These are phyloP conservation scores for Tylopilus sp. DNA, from an alignment of 1,284 basidiomycete genomes.

Conservation along the genomic window DNA sequence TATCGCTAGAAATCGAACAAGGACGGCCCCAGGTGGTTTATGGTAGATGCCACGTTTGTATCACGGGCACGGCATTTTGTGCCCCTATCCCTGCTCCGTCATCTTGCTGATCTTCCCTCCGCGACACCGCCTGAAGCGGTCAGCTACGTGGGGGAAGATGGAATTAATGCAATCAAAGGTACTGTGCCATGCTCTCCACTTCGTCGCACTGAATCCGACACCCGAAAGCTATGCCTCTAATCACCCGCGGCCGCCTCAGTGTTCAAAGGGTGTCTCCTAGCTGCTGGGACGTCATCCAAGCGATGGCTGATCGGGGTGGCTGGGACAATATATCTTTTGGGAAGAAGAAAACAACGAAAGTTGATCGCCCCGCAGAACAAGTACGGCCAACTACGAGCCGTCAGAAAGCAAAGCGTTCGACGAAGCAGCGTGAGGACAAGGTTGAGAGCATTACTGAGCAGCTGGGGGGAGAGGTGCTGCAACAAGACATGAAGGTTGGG, in stretches of 20 bases:
- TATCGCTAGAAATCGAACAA: conserved; percentile 64
- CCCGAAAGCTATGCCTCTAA: conserved; percentile 66
- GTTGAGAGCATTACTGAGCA: conserved; percentile 32
- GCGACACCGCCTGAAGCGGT: conserved; percentile 48
- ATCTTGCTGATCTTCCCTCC: conserved; percentile 45
- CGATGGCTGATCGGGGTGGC: conserved; percentile 69
- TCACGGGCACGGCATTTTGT: conserved; percentile 69
- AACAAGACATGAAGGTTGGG: conserved; percentile 8
- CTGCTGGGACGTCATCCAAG: conserved; percentile 66
- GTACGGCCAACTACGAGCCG: conserved; percentile 43
- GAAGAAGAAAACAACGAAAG: conserved; percentile 72
- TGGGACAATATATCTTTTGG: conserved; percentile 48
- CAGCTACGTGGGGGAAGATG: conserved; percentile 57
- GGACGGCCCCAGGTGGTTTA: conserved; percentile 84
- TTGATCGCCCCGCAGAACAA: conserved; percentile 47
- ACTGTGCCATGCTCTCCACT: conserved; percentile 9
- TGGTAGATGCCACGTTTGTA: conserved; percentile 81
- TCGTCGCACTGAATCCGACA: conserved; percentile 3
- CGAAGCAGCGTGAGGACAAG: conserved; percentile 51
- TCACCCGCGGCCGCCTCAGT: conserved; percentile 82
- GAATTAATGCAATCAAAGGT: conserved; percentile 61
- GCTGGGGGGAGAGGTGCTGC: conserved; percentile 56
- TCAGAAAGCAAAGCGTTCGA: conserved; percentile 75
- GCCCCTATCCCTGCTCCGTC: conserved; percentile 71
- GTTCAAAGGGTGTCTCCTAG: conserved; percentile 72